These are phyloP conservation scores for Vanrija sp. DNA, from an alignment of 1,284 basidiomycete species.

Conservation along the genomic window DNA sequence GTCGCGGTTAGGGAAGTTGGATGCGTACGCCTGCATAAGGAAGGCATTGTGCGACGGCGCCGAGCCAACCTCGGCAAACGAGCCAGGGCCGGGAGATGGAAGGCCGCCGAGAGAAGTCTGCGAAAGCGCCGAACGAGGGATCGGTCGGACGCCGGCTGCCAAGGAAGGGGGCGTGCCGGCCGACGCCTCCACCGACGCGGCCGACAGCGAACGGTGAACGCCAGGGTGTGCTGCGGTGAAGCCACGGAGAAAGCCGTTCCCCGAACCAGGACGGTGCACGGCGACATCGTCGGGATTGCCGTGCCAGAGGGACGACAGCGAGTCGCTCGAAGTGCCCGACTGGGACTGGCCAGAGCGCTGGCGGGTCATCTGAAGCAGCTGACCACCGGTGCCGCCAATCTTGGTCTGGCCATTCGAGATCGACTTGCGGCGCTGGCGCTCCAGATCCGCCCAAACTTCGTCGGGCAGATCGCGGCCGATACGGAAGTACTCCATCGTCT, in stretches of 20 bases:
- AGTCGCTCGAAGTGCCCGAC: conserved; percentile 23
- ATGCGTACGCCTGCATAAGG: conserved; percentile 35
- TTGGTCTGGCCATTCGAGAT: conserved; percentile 12
- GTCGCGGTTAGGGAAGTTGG: conserved; percentile 35
- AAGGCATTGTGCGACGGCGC: conserved; percentile 33
- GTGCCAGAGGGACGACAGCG: conserved; percentile 29
- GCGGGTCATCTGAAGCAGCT: conserved; percentile 14
- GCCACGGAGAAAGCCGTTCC: conserved; percentile 20
- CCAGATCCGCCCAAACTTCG: conserved; percentile 36
- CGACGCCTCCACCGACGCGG: conserved; percentile 18
- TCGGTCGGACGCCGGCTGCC: conserved; percentile 11
- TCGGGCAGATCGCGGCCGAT: conserved; percentile 35
- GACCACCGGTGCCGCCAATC: background rate
- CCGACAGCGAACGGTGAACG: conserved; percentile 15
- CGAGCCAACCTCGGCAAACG: conserved; percentile 31
- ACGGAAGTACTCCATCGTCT: conserved; percentile 37
- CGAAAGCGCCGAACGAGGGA: conserved; percentile 32
- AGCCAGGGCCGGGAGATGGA: conserved; percentile 11
- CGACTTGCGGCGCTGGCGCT: conserved; percentile 33
- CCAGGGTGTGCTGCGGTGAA: conserved; percentile 27
- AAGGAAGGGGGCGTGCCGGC: background rate
- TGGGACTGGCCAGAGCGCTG: conserved; percentile 9
- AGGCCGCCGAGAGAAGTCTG: conserved; percentile 34
- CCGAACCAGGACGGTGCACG: conserved; percentile 18
- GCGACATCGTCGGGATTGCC: conserved; percentile 14